Conservation (phyloP, 2,329 filamentous ascomycete genomes). For the Ustulina deusta region DNA sequence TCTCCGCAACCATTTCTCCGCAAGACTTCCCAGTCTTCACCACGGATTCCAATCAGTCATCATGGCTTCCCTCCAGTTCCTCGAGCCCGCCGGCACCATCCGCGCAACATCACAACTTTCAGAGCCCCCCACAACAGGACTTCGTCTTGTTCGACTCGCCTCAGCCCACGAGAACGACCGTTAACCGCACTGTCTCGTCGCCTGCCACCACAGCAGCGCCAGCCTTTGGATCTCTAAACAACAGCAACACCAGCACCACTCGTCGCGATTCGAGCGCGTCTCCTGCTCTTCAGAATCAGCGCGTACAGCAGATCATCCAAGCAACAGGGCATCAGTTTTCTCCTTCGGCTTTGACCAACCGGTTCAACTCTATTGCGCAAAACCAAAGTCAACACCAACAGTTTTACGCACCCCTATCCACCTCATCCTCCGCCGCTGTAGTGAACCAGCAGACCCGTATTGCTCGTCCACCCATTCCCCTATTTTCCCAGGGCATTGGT, state of each 20-base stretch:
- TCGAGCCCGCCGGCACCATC: constrained; percentile 72
- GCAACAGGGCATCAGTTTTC: constrained; percentile 66
- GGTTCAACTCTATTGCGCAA: constrained; percentile 67
- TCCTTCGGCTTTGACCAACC: constrained; percentile 67
- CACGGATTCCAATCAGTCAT: constrained; percentile 81
- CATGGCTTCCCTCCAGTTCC: constrained; percentile 82
- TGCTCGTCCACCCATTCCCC: constrained; percentile 75
- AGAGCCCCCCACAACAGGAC: constrained; percentile 73
- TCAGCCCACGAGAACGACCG: constrained; percentile 57
- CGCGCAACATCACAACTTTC: constrained; percentile 67
- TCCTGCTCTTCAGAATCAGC: constrained; percentile 66
- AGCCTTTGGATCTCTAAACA: constrained; percentile 54
- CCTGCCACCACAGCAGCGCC: constrained; percentile 60
- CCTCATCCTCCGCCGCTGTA: constrained; percentile 69
- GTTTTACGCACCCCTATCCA: constrained; percentile 74
- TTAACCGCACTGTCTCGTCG: constrained; percentile 58
- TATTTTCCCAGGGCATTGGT: constrained; percentile 73
- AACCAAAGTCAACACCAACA: constrained; percentile 60
- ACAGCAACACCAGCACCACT: constrained; percentile 48
- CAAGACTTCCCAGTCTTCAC: constrained; percentile 81
- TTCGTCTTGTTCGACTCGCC: constrained; percentile 78
- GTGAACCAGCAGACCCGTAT: constrained; percentile 66
- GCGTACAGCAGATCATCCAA: constrained; percentile 70
- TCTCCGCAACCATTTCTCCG: constrained; percentile 69
- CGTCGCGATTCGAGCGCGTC: constrained; percentile 61